Base-by-base conservation (phyloP, 352 stramenopile species). In the Pythium brassicae region DNA sequence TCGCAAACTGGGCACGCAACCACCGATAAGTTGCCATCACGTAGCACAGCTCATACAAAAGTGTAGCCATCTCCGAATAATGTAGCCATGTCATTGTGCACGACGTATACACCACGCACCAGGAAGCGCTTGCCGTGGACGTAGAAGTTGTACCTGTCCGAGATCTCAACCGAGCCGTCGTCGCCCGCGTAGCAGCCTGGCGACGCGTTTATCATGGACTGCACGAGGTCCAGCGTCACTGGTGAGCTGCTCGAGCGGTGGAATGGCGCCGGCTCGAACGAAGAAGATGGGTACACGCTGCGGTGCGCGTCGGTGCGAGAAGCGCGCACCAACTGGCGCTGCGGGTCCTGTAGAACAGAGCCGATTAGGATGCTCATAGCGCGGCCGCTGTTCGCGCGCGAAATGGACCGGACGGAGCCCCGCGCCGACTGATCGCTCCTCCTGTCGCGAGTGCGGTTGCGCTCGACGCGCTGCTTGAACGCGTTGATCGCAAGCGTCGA, bases 71-170 rank as follows among this genome's bases (percentile, higher is more conserved):
- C 2, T 23, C n/a, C n/a, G n/a, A 12, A 43, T n/a, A 49, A 57
- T 52, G 15, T 20, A 54, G 51, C 14, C 22, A 57, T 23, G 22
- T 57, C 39, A 22, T 23, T 1, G 17, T 25, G 39, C 7, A 2
- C n/a, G n/a, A n/a, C n/a, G n/a, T n/a, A n/a, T n/a, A n/a, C n/a
- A n/a, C n/a, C n/a, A 62, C 59, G 48, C 57, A 74, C 63, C 23
- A 86, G 59, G 50, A 74, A 83, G 37, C 76, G 68, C 29, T 69
- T 69, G 59, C 73, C 76, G 49, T 84, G 73, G 2, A 62, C 69
- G 62, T 69, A 86, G 46, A 86, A 86, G 37, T 86, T 83, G 50
- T 86, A 87, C 26, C 72, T 62, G 34, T 85, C 70, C 1, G 59
- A 61, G n/a, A 85, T 67, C 48, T 82, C 70, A 45, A 57, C 51